Evolutionary conservation across 2,329 filamentous ascomycete genomes (phyloP), one percentile per base, ranked within the genome.

Genomic region (Ophiostoma quercus): DNA sequence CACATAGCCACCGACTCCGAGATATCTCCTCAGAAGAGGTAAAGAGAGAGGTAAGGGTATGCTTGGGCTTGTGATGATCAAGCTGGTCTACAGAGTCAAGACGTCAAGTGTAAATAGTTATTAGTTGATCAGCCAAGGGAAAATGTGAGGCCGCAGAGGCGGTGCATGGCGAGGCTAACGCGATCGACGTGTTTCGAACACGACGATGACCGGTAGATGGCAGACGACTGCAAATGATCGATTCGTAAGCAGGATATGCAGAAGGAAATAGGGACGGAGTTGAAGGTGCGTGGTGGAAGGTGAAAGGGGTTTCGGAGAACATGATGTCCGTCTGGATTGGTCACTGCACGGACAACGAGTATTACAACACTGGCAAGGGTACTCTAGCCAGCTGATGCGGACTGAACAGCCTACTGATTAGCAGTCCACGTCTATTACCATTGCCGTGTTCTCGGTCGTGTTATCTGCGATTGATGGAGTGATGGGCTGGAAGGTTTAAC

Each of bases 1-100:
- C 22, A 25, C 22, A 57, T 57, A 57, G 51, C 51, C 51, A 57
- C 51, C 51, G 51, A 57, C 22, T 29, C 51, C 51, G 51, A 57
- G 51, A 29, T 57, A 57, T 57, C 51, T 25, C 51, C 51, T 57
- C 51, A 57, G 39, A 7, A 37, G 34, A 37, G 34, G 34, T 9
- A 37, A 37, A 37, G 25, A 8, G 34, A 34, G 34, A 34, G 34
- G 39, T 12, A 2, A 41, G 11, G 39, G 39, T 11, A 41, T 8
- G 39, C 39, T 41, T 41, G 39, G 39, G 39, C 39, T 41, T 9
- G 39, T 41, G 22, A 4, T 12, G 51, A 22, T 11, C 51, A 7
- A 22, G n/a, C 51, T 51, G 9, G 51, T 57, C 22, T 14, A 41
- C 47, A 54, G 47, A 25, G 25, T 29, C 25, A 29, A 29, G 43